Evolutionary conservation across 257 asterid genomes (phyloP).

Genomic region (Oldenlandia corymbosa): DNA sequence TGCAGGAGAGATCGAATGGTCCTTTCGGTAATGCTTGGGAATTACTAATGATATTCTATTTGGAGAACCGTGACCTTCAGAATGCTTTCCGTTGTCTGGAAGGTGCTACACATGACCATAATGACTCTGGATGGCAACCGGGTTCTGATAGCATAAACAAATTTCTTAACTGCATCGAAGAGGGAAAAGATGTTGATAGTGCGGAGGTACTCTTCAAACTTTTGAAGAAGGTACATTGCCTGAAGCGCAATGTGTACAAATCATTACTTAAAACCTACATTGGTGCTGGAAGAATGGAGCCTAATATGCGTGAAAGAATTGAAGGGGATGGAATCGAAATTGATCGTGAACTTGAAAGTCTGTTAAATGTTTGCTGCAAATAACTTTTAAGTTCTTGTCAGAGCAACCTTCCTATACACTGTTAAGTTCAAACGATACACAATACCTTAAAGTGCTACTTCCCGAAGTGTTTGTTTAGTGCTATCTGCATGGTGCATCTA

Average conservation of each 20-base stretch:
- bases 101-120: constrained; percentile 24
- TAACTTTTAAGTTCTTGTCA: background rate
- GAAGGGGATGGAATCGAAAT: constrained; percentile 45
- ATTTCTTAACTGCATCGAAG: constrained; percentile 36
- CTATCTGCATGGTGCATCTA: no score
- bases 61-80: constrained; percentile 30
- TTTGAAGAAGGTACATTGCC: constrained; percentile 49
- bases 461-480: no score
- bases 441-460: no score
- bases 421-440: background rate
- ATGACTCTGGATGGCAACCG: constrained; percentile 38
- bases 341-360: constrained; percentile 33
- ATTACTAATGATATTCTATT: constrained; percentile 38
- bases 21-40: constrained; percentile 54
- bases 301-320: constrained; percentile 37
- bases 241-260: constrained; percentile 28
- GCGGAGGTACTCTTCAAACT: constrained; percentile 55
- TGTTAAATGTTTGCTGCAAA: constrained; percentile 37
- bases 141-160: constrained; percentile 21
- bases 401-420: background rate
- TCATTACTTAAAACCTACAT: constrained; percentile 43
- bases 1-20: constrained; percentile 38
- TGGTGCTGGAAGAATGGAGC: constrained; percentile 40
- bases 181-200: constrained; percentile 40
- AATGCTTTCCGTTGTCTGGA: constrained; percentile 45